Base-by-base conservation (phyloP, 148 eudicot genomes). In the Persicaria tinctoria region DNA sequence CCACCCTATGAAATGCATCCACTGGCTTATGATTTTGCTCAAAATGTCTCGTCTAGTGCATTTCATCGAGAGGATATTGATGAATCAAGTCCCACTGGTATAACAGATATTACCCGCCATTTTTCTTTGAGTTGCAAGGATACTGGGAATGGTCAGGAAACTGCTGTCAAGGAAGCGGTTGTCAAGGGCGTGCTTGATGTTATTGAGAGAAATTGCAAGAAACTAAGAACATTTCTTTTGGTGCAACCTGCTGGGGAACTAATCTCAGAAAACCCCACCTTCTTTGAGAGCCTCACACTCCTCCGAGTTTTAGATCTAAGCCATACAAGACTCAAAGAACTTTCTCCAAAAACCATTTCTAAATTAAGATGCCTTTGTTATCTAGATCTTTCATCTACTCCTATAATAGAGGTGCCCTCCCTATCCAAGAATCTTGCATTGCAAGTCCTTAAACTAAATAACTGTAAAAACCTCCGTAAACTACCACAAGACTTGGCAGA, bases 141-240 rank as follows among this genome's bases (percentile, higher is more conserved):
- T 50, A 32, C 3, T 32, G 2, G 41, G 41, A 32, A 32, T 32
- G 68, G 27, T 27, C 27, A 23, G 27, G 27, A 23, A 23, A 23
- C 27, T 23, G 27, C 27, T 23, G 27, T 23, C 27, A 5, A 62
- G 1, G 44, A 62, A 2, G 5, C 4, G 23, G 14, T 0, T 23
- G 32, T 23, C 3, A 13, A 62, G 8, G 4, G 3, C 44, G 5
- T 9, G 44, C 45, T 62, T 62, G 4, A 3, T 62, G 45, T 6
- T 23, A 62, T 62, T 23, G 14, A 23, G 9, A 23, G 1, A 1
- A 23, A 7, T 1, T 23, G 68, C 10, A 23, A 13, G 27, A 13
- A 13, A 23, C 45, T 23, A 32, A 62, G 68, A 62, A 62, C 68
- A 10, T 62, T 62, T 27, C 68, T 62, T 62, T 62, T 62, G 46